A percentile compares a stretch with the other conserved stretches of the same genome.
phyloP scores from a whole-genome alignment of 352 stramenopile species.

The Phytophthora agathidicida region DNA sequence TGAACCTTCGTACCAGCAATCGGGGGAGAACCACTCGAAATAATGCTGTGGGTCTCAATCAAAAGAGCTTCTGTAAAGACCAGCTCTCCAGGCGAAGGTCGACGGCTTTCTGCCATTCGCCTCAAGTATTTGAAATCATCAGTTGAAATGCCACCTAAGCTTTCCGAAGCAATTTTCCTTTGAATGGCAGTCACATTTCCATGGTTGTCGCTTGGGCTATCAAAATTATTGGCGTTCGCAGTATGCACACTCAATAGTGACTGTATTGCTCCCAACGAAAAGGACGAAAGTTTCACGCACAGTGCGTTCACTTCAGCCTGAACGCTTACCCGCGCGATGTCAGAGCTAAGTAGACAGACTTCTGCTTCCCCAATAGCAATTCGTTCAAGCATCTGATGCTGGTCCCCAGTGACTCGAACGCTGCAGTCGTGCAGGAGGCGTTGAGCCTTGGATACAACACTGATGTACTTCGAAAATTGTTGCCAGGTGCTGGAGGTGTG shows the following conservation, averaged over 20 bases:
- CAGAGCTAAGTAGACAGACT: slow-evolving; percentile 32
- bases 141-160: slow-evolving; percentile 11
- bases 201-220: not conserved
- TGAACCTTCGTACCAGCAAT: slow-evolving; percentile 18
- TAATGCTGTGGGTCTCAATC: slow-evolving; percentile 60
- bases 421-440: slow-evolving; percentile 66
- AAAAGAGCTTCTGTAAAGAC: slow-evolving; percentile 67
- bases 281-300: slow-evolving; percentile 55
- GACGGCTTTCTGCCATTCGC: slow-evolving; percentile 54
- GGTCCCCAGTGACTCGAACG: slow-evolving; percentile 51
- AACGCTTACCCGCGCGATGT: slow-evolving; percentile 37
- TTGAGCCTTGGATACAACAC: slow-evolving; percentile 44
- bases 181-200: not conserved
- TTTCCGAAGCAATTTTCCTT: not conserved
- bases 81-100: slow-evolving; percentile 64
- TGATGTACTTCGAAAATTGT: slow-evolving; percentile 51
- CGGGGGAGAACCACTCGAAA: slow-evolving; percentile 10
- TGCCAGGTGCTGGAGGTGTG: slow-evolving; percentile 59
- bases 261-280: slow-evolving; percentile 40
- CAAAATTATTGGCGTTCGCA: not conserved
- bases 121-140: slow-evolving; percentile 70
- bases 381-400: slow-evolving; percentile 48
- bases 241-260: slow-evolving; percentile 23
- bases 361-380: not conserved
- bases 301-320: slow-evolving; percentile 53